Evolutionary conservation across 2,329 filamentous ascomycete species (phyloP), one percentile per base, ranked within the genome.

Genomic region (Thermothelomyces thermophilus): DNA sequence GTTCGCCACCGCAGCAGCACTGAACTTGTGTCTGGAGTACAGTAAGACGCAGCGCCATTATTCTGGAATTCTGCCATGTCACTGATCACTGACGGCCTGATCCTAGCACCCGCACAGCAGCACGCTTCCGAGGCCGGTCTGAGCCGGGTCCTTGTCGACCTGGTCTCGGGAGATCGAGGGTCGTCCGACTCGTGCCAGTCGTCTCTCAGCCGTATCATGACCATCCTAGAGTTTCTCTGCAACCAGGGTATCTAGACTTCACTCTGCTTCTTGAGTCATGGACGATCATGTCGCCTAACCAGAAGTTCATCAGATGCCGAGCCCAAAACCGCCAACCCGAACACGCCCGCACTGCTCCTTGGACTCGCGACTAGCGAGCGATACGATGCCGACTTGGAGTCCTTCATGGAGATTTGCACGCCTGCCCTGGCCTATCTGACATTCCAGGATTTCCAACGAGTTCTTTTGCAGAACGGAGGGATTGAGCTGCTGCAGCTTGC

Each of bases 1-100:
- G 0, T 78, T 79, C 60, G 70, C 72, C 31, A 73, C 83, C 35
- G 77, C 79, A 0, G 81, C 83, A 7, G 64, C 84, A 3, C 82
- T 76, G 63, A 84, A 84, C 59, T 71, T 82, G 41, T 73, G 79
- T 48, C 73, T 83, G 13, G 81, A 84, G 60, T 83, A 82, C 60
- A 77, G 80, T 83, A 62, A 65, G 71, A n/a, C 2, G 19, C 11
- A 4, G 5, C 19, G 35, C 2, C 7, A 8, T 26, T 8, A 6
- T 16, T n/a, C 8, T 6, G 9, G 6, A 34, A 8, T 1, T 1
- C 4, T 24, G 8, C 2, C 3, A 17, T 5, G n/a, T n/a, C n/a
- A n/a, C n/a, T n/a, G n/a, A n/a, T n/a, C 14, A 16, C 45, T 46
- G 9, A 54, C 33, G 13, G 13, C 5, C 9, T 9, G 6, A 7